Conservation (phyloP, 2,329 filamentous ascomycete genomes). For the Calcarisporium arbuscula region DNA sequence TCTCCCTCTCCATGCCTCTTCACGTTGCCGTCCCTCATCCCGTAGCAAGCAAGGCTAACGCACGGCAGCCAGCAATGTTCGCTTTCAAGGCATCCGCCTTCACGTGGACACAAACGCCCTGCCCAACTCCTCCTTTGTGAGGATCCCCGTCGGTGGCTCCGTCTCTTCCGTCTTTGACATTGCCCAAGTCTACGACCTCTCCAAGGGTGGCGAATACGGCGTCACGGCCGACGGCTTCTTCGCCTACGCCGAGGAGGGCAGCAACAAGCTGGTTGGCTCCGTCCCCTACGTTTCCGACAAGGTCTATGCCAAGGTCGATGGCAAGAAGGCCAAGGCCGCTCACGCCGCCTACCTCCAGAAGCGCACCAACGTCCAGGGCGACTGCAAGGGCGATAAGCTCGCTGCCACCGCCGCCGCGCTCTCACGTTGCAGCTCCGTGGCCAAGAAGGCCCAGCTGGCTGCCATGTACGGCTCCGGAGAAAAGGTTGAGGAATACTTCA, state of each 20-base stretch:
- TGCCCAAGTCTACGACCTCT: slow-evolving; percentile 43
- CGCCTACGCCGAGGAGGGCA: slow-evolving; percentile 41
- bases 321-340: slow-evolving; percentile 40
- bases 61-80: too few relatives aligned
- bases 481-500: slow-evolving; percentile 53
- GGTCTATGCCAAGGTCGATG: slow-evolving; percentile 50
- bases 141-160: slow-evolving; percentile 35
- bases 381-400: slow-evolving; percentile 41
- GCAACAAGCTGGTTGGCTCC: slow-evolving; percentile 42
- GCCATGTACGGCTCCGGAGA: background rate
- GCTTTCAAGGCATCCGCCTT: slow-evolving; percentile 37
- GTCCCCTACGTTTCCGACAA: slow-evolving; percentile 50
- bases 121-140: slow-evolving; percentile 37
- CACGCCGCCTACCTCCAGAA: slow-evolving; percentile 38
- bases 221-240: slow-evolving; percentile 47
- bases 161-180: slow-evolving; percentile 44
- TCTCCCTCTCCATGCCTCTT: too few relatives aligned
- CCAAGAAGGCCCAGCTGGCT: slow-evolving; percentile 15
- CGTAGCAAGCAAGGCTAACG: too few relatives aligned
- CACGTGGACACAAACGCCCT: slow-evolving; percentile 35
- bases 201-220: slow-evolving; percentile 41
- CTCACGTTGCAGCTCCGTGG: slow-evolving; percentile 37
- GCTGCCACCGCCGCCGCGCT: slow-evolving; percentile 38
- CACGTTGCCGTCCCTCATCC: too few relatives aligned
- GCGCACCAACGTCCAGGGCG: slow-evolving; percentile 41